Conservation (phyloP, 129 eudicot species). For the Chrysanthemum makinoi region DNA sequence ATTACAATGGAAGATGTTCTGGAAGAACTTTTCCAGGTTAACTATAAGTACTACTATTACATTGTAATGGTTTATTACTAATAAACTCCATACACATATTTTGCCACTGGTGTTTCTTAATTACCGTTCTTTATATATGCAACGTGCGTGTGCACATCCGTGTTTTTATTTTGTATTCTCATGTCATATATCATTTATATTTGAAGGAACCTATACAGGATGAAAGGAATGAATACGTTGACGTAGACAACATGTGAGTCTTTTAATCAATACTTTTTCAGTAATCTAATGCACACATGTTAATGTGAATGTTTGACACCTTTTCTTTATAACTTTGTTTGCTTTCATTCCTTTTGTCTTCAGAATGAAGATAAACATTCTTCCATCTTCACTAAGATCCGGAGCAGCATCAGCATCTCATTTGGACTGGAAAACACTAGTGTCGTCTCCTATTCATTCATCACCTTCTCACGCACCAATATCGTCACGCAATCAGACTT, state of each 20-base stretch:
- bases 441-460: constrained; percentile 43
- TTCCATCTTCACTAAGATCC: constrained; percentile 49
- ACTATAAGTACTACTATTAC: constrained; percentile 14
- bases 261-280: background rate
- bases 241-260: constrained; percentile 69
- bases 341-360: background rate
- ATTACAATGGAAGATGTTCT: constrained; percentile 91
- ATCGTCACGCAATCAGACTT: constrained; percentile 33
- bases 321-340: background rate
- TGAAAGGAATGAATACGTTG: constrained; percentile 66
- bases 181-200: background rate
- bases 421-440: constrained; percentile 37
- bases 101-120: background rate
- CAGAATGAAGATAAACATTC: constrained; percentile 65
- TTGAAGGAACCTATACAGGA: constrained; percentile 70
- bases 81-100: background rate
- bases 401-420: constrained; percentile 42
- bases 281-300: background rate
- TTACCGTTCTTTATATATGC: background rate
- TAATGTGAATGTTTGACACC: background rate
- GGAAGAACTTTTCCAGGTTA: constrained; percentile 71
- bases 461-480: constrained; percentile 37
- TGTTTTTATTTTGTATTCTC: background rate
- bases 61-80: background rate
- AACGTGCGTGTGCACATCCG: background rate